Percentiles rank a stretch among this genome's conserved stretches.
Conservation (phyloP, 371 early-diverging fungal species). For the Zopfochytrium polystomum region DNA sequence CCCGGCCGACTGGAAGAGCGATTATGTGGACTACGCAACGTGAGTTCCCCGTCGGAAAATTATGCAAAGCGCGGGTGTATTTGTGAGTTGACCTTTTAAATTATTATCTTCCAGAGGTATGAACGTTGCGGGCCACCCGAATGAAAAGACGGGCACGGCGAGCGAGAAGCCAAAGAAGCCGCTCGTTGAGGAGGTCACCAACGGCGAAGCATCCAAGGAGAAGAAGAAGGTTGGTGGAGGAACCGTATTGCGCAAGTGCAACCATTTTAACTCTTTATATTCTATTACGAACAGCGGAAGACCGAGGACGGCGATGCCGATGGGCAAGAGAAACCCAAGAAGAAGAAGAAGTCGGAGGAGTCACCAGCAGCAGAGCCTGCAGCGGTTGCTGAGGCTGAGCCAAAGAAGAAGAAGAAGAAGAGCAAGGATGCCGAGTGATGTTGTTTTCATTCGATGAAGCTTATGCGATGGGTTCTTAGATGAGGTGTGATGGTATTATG, state of each 20-base stretch:
- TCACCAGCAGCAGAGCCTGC: constrained; percentile 53
- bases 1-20: constrained; percentile 71
- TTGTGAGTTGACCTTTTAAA: neutral
- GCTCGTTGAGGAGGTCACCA: constrained; percentile 42
- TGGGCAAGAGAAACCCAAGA: constrained; percentile 42
- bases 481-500: too few species aligned
- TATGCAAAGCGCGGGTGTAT: neutral
- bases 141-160: constrained; percentile 36
- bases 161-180: constrained; percentile 30
- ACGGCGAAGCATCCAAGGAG: constrained; percentile 35
- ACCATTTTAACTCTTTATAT: neutral
- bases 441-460: too few species aligned
- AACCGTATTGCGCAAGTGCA: neutral
- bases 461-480: too few species aligned
- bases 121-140: constrained; percentile 44
- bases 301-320: constrained; percentile 37
- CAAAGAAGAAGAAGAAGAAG: constrained; percentile 47
- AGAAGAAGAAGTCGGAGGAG: constrained; percentile 53
- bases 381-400: constrained; percentile 47
- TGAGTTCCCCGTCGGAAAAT: constrained; percentile 13
- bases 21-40: constrained; percentile 70
- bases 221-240: constrained; percentile 16
- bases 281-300: constrained; percentile 27
- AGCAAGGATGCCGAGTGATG: constrained; percentile 19
- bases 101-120: constrained; percentile 17